Evolutionary conservation across 1,139 yeast genomes (phyloP).

Genomic region (Kodamaea anthophila): DNA sequence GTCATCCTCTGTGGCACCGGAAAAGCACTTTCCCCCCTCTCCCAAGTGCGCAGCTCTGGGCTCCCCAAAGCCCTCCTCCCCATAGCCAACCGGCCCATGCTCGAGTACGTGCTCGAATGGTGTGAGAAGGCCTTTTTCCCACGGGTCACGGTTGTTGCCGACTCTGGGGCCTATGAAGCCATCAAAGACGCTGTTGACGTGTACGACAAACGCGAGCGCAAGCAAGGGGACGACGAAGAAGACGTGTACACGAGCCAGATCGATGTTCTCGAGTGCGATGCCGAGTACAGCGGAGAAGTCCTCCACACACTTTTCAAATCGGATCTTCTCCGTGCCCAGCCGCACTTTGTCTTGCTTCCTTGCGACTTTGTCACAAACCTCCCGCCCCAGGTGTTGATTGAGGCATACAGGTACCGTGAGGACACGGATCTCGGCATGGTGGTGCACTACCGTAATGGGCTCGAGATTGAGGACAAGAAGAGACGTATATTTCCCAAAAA

Average conservation of each 20-base stretch:
- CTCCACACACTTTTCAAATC: conserved; percentile 44
- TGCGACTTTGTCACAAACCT: conserved; percentile 90
- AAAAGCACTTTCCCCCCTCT: conserved; percentile 62
- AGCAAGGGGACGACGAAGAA: conserved; percentile 3
- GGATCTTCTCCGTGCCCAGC: conserved; percentile 28
- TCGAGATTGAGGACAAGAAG: conserved; percentile 77
- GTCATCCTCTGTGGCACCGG: conserved; percentile 87
- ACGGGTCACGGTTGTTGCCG: conserved; percentile 38
- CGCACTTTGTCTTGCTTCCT: conserved; percentile 71
- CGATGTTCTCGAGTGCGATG: conserved; percentile 40
- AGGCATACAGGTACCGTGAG: conserved; percentile 68
- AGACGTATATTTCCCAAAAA: conserved; percentile 43
- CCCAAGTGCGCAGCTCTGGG: conserved; percentile 54
- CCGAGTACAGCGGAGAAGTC: conserved; percentile 59
- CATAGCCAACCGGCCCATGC: conserved; percentile 85
- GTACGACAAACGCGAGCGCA: conserved; percentile 24
- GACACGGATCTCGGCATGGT: conserved; percentile 65
- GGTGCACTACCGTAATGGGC: conserved; percentile 61
- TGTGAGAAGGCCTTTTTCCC: conserved; percentile 80
- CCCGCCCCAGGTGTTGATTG: conserved; percentile 84
- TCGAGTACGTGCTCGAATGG: conserved; percentile 87
- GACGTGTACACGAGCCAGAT: conserved; percentile 17
- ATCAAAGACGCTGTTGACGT: conserved; percentile 42
- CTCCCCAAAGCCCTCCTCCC: conserved; percentile 82
- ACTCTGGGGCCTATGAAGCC: conserved; percentile 21